phyloP scores from a whole-genome alignment of 176 grass and related monocot genomes.

The Bolboschoenus planiculmis region DNA sequence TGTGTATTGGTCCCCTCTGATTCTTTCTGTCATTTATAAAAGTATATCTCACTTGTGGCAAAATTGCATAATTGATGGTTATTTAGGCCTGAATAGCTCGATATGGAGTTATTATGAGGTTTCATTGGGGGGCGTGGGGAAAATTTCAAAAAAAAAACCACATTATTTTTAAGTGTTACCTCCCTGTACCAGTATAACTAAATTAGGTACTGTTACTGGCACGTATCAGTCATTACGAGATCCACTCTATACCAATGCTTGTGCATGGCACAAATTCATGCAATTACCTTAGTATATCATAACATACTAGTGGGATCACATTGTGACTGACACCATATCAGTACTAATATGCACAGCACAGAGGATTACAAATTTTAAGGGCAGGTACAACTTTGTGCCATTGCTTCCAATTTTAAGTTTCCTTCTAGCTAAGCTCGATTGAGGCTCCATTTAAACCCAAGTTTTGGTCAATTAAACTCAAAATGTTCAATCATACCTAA shows the following conservation, averaged over 20 bases:
- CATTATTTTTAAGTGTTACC: background rate
- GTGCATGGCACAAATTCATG: background rate
- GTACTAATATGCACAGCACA: background rate
- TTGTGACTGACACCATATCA: background rate
- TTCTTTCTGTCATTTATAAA: background rate
- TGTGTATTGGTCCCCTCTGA: background rate
- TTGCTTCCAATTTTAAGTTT: background rate
- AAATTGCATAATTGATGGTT: background rate
- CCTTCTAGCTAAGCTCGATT: background rate
- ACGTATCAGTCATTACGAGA: background rate
- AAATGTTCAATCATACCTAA: background rate
- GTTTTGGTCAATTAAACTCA: background rate
- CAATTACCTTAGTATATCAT: background rate
- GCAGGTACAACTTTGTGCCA: background rate
- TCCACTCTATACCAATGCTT: background rate
- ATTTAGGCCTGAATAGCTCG: background rate
- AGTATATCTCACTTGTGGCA: background rate
- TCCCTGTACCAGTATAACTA: background rate
- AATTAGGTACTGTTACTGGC: background rate
- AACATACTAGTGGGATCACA: background rate
- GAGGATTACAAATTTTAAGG: background rate
- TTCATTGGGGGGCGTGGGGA: background rate
- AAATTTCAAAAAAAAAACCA: background rate
- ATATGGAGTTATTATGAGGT: background rate
- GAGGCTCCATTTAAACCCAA: background rate